Base-by-base conservation (phyloP, 371 early-diverging fungal species). In the Amoeboradix gromovi region DNA sequence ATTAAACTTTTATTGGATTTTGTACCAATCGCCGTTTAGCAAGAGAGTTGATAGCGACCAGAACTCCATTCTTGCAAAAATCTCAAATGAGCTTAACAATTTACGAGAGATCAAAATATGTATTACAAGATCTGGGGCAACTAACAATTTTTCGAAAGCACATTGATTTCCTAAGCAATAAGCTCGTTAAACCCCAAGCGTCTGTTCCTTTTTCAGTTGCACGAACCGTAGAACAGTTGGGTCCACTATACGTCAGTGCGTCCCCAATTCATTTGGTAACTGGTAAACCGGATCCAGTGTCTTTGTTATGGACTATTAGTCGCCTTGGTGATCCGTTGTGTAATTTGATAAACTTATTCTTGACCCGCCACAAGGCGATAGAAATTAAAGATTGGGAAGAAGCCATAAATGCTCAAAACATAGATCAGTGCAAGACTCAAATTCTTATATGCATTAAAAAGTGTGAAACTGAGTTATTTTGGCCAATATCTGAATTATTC, bases 311-410 rank as follows among this genome's bases (percentile, higher is more conserved):
- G 86, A 77, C 80, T 29, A 85, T 88, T 68, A 89, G 91, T 77
- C 86, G 92, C n/a, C 83, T 87, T 67, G 96, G 94, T 16, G 84
- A 84, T 17, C 86, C 90, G 29, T 79, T 96, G 30, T 89, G 87
- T 73, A 82, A 81, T 29, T 76, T 93, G 16, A 86, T 84, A 76
- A 93, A 92, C 76, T 85, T 85, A 65, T 74, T 87, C 29, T 72
- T 78, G 12, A 87, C 87, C 28, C 73, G 76, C 27, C 77, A 73
- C 72, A 76, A 74, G 30, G 70, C 83, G 30, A 66, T 28, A 48
- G 48, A 48, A 5, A 48, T 22, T 22, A 48, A 48, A 65, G 72
- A 74, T 68, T 78, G 69, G 69, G 75, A 74, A 78, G 74, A 73
- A 77, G 71, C 75, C 73, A 68, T 76, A 74, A 72, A 73, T 79